Percentiles rank a stretch among this genome's conserved stretches.
These are phyloP conservation scores for Hypoxylon sp. DNA, from an alignment of 2,329 filamentous ascomycete species.

Conservation along the genomic window DNA sequence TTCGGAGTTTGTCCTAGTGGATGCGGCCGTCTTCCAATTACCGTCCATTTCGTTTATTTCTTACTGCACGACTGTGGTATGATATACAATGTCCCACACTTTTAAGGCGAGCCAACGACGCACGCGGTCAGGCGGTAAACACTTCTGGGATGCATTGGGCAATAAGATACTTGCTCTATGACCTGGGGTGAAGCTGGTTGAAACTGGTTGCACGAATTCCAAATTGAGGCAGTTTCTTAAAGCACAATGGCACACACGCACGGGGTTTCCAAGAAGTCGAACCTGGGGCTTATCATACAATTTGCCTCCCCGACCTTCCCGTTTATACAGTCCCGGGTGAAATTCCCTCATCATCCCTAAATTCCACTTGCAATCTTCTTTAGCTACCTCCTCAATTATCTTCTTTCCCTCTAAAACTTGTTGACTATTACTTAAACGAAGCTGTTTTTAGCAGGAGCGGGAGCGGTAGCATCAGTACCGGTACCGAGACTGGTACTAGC, in stretches of 20 bases:
- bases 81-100: conserved; percentile 36
- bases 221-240: conserved; percentile 26
- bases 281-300: conserved; percentile 21
- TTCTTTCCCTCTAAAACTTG: conserved; percentile 11
- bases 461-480: conserved; percentile 31
- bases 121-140: conserved; percentile 23
- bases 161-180: conserved; percentile 13
- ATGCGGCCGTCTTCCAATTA: conserved; percentile 22
- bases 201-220: conserved; percentile 16
- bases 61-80: conserved; percentile 25
- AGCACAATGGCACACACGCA: conserved; percentile 20
- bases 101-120: conserved; percentile 33
- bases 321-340: conserved; percentile 3
- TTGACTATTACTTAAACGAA: conserved; percentile 2
- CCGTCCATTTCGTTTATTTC: conserved; percentile 10
- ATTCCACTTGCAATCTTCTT: conserved; percentile 15
- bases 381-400: neutral
- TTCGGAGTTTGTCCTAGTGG: conserved; percentile 37
- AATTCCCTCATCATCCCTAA: conserved; percentile 39
- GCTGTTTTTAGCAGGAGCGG: conserved; percentile 22
- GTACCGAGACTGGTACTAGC: conserved; percentile 12
- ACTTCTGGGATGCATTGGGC: conserved; percentile 8
- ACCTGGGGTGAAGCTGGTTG: conserved; percentile 1
- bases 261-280: conserved; percentile 22
- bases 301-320: conserved; percentile 12